Evolutionary conservation across 331 rosid species (phyloP), one percentile per base, ranked within the genome.

Genomic region (Phaseolus coccineus): DNA sequence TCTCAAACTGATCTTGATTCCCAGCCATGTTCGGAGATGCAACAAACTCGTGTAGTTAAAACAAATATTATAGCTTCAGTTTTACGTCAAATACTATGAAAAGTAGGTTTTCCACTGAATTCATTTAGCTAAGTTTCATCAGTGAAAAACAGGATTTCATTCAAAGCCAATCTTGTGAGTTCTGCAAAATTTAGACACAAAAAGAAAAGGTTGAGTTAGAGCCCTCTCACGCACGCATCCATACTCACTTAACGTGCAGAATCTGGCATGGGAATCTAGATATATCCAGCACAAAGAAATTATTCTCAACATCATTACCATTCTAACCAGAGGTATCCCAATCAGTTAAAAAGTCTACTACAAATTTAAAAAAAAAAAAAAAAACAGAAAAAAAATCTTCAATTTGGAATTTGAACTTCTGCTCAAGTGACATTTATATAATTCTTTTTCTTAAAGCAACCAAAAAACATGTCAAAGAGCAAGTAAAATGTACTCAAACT

Each of bases 1-100:
- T 93, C 90, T 93, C 96, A 84, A 95, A 87, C 81, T 91, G 99
- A 71, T 90, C 96, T 88, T 91, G 96, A 64, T 78, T 88, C 83
- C 85, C 97, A 56, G 96, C 91, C 98, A 95, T 92, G 80, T 78
- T 73, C 79, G 77, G 76, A 71, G 74, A 83, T 78, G 80, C 50
- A 80, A 73, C 28, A 3, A 65, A 62, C 64, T 40, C 11, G 69
- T 9, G 44, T 51, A 80, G 81, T 74, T 74, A 51, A 35, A 56
- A 50, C 37, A 71, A 77, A 75, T 82, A 81, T 74, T 86, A 76
- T 37, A 28, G 62, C 72, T 84, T 77, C 71, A 62, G 70, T 67
- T 48, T 24, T 69, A 80, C 69, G 47, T 77, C 78, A 48, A 69
- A 70, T n/a, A 66, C 80, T 61, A 58, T 6, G 64, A 73, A 74